Evolutionary conservation across 768 basidiomycete species (phyloP), one percentile per base, ranked within the genome.

Genomic region (Tulasnella sp.): DNA sequence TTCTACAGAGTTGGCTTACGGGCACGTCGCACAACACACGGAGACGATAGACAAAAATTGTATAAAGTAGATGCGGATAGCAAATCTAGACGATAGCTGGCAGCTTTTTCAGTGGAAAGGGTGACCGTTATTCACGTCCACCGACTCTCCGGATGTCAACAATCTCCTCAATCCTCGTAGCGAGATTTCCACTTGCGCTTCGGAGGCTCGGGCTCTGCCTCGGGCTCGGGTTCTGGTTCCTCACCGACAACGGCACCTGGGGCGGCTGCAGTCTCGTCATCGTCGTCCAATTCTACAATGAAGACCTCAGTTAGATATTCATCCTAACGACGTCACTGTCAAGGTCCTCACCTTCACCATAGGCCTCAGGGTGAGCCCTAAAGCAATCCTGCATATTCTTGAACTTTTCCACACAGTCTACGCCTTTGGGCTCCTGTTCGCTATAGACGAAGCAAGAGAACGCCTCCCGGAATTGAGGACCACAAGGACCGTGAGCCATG

Each of bases 341-440:
- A 9, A 40, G 29, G 29, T 37, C 12, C 73, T 74, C 83, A 96
- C 96, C 96, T 79, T 94, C 93, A 19, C 91, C 94, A 82, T 99
- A 99, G n/a, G 94, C 87, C 34, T 99, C 96, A 0, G 97, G 97
- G 83, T 99, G 93, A 77, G 89, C 91, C 80, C 96, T 89, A 87
- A 99, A 99, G 87, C 97, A 99, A 74, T 91, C 90, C 81, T 99
- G 97, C 97, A 99, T 99, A 25, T 86, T 90, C 83, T 95, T 92
- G 86, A 99, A 99, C 84, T 93, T 96, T 79, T 98, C 97, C 14
- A 99, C 93, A 79, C 97, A 99, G 80, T 99, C 92, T 74, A 99
- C 92, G 3, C 97, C 97, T 84, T 99, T 99, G 0, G 97, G 97
- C 79, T 99, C 97, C 73, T 90, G 88, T 81, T 97, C 95, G 15